phyloP scores from a whole-genome alignment of 1,284 basidiomycete species.

The Cronartium ribicola region DNA sequence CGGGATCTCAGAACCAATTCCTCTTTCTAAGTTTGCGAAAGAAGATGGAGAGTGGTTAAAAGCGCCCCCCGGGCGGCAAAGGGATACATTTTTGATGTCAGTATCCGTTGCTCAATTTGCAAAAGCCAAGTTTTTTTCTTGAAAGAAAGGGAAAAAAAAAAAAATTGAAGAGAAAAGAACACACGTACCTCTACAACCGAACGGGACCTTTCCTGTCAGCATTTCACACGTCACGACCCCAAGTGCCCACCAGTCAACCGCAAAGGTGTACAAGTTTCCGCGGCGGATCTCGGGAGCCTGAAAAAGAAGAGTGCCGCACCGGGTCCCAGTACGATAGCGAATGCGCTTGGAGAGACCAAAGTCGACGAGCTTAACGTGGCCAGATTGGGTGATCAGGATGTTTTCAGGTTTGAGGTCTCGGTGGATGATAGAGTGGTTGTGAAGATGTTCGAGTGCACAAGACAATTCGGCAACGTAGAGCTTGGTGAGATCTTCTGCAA shows the following conservation, averaged over 20 bases:
- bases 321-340: not conserved
- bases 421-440: constrained; percentile 48
- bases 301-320: no score
- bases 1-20: no score
- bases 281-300: constrained; percentile 27
- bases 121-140: no score
- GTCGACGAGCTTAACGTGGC: constrained; percentile 49
- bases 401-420: constrained; percentile 48
- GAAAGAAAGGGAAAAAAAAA: no score
- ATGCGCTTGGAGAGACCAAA: constrained; percentile 50
- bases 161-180: no score
- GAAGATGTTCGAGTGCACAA: constrained; percentile 48
- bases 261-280: not conserved
- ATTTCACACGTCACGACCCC: constrained; percentile 15
- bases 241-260: constrained; percentile 25
- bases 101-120: no score
- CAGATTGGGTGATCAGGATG: constrained; percentile 48
- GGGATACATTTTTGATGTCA: no score
- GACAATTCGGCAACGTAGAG: constrained; percentile 51
- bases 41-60: no score
- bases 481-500: constrained; percentile 48
- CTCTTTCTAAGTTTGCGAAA: no score
- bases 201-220: no score
- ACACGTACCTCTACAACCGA: no score
- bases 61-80: no score